phyloP scores from a whole-genome alignment of 1,284 basidiomycete genomes.

The Pseudozyma hubeiensis region DNA sequence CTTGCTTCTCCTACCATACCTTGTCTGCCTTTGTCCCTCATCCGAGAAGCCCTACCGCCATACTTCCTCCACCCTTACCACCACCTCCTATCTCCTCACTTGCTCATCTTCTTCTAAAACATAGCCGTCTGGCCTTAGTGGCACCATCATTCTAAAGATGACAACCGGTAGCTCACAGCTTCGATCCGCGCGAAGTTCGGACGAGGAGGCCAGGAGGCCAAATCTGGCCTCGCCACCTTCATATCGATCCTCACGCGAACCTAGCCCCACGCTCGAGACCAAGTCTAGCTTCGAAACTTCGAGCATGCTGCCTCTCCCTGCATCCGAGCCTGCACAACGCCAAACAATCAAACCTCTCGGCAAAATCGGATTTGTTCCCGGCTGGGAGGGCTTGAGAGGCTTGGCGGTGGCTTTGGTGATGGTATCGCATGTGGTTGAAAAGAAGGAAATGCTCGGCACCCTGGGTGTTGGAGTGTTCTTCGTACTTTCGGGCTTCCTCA shows the following conservation, averaged over 20 bases:
- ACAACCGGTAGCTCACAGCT: constrained; percentile 4
- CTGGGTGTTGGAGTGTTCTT: constrained; percentile 43
- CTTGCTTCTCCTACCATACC: too few species aligned
- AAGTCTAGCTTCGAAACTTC: not conserved
- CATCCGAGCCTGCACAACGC: not conserved
- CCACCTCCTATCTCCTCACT: too few species aligned
- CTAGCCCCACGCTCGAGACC: constrained; percentile 8
- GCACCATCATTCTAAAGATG: constrained; percentile 7
- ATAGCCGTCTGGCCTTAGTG: not conserved
- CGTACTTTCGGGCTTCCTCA: constrained; percentile 43
- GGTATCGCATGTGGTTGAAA: constrained; percentile 24
- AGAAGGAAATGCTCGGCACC: constrained; percentile 38
- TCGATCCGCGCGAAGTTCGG: constrained; percentile 4
- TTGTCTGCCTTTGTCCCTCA: too few species aligned
- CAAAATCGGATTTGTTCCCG: constrained; percentile 33
- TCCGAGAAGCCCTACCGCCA: too few species aligned
- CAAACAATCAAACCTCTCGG: constrained; percentile 10
- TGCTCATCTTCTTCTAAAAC: too few species aligned
- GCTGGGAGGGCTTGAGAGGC: constrained; percentile 40
- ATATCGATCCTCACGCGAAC: constrained; percentile 21
- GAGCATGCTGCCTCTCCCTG: constrained; percentile 20
- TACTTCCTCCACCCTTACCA: too few species aligned
- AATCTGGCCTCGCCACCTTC: constrained; percentile 15
- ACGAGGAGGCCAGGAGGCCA: constrained; percentile 13
- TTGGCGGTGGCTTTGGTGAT: constrained; percentile 26